Percentiles rank a stretch among this genome's conserved stretches.
phyloP scores from a whole-genome alignment of 179 eudicot genomes.

The Beta macrorhiza region DNA sequence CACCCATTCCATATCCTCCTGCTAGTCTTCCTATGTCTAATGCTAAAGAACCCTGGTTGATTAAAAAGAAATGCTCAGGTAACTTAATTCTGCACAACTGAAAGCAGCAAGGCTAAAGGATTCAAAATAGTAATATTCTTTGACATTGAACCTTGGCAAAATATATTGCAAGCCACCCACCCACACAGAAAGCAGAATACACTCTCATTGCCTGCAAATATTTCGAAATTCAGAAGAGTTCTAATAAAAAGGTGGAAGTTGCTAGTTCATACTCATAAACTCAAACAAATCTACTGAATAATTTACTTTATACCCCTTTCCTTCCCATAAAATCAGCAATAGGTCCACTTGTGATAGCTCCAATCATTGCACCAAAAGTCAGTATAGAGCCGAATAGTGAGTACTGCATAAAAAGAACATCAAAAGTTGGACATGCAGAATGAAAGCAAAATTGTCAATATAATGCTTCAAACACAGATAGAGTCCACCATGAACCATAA shows the following conservation, averaged over 20 bases:
- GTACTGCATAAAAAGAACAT: conserved; percentile 28
- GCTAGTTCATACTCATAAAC: background rate
- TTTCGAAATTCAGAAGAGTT: background rate
- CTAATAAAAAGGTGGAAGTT: background rate
- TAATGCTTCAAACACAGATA: background rate
- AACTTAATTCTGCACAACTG: background rate
- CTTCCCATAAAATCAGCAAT: conserved; percentile 45
- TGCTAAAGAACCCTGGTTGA: conserved; percentile 46
- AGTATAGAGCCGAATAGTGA: conserved; percentile 43
- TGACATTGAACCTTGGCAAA: conserved; percentile 59
- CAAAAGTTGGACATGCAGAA: background rate
- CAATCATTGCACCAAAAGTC: conserved; percentile 51
- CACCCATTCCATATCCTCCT: conserved; percentile 95
- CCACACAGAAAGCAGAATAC: conserved; percentile 61
- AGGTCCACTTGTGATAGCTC: conserved; percentile 50
- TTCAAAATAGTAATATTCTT: background rate
- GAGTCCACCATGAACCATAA: background rate
- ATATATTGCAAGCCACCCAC: conserved; percentile 88
- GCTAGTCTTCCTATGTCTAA: conserved; percentile 81
- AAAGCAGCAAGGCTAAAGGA: background rate
- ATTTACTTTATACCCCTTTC: conserved; percentile 37
- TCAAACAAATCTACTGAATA: background rate
- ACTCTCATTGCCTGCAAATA: conserved; percentile 75
- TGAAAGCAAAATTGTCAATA: background rate
- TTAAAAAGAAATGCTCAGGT: background rate